Conservation (phyloP, 2,329 filamentous ascomycete genomes). For the Trichophyton mentagrophytes region DNA sequence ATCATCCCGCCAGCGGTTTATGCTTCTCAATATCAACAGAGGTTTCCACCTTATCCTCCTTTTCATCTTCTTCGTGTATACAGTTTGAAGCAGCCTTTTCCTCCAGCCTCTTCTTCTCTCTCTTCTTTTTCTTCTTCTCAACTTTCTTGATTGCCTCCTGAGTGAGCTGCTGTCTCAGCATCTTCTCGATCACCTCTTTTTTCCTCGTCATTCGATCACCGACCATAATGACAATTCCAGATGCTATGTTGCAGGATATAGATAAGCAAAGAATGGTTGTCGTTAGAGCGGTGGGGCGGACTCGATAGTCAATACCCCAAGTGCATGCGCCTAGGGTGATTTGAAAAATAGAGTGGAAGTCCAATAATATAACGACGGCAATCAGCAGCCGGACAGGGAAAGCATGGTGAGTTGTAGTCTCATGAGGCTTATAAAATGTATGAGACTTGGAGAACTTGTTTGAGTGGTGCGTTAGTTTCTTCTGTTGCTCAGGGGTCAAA, state of each 20-base stretch:
- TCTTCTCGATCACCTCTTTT: constrained; percentile 68
- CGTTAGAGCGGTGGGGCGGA: constrained; percentile 58
- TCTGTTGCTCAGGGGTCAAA: constrained; percentile 53
- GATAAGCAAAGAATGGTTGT: constrained; percentile 70
- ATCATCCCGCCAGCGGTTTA: neutral
- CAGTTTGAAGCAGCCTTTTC: constrained; percentile 1
- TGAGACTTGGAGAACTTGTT: constrained; percentile 69
- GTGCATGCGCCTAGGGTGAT: constrained; percentile 67
- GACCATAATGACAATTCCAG: constrained; percentile 61
- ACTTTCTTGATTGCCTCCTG: constrained; percentile 48
- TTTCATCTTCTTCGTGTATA: constrained; percentile 4
- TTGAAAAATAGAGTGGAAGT: constrained; percentile 67
- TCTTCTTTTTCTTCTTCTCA: constrained; percentile 37
- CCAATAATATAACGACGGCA: constrained; percentile 64
- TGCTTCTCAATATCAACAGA: neutral
- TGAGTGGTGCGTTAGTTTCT: constrained; percentile 61
- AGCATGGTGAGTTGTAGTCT: constrained; percentile 67
- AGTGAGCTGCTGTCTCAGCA: constrained; percentile 66
- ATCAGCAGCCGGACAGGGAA: constrained; percentile 65
- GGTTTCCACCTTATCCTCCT: neutral
- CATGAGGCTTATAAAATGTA: constrained; percentile 80
- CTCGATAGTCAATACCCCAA: constrained; percentile 62
- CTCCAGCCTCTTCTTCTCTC: constrained; percentile 33
- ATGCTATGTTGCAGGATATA: constrained; percentile 64
- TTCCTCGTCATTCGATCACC: constrained; percentile 68